Base-by-base conservation (phyloP, 495 filamentous ascomycete genomes). In the Pyrenopolyporus hunteri region DNA sequence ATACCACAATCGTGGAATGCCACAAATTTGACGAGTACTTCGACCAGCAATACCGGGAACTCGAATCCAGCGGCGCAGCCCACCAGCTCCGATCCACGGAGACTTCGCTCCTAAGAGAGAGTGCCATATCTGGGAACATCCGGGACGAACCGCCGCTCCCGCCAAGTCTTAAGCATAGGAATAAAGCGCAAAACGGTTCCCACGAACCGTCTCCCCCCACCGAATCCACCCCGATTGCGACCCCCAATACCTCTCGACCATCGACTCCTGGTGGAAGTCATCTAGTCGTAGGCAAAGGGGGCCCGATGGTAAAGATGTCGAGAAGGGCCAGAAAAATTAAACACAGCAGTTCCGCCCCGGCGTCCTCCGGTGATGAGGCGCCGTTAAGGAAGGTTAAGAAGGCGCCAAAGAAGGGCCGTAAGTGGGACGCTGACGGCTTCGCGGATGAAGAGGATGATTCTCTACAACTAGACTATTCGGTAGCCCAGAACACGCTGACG, bases 1-100 rank as follows among this genome's bases (percentile, higher is more conserved):
- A 95, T 67, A 88, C 86, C 3, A 90, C 88, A 35, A 78, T 89
- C 25, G 80, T 91, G 46, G 82, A 93, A 63, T 87, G 83, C 69
- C 84, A 88, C 63, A 81, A 80, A 13, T 98, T 98, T 73, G 92
- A 94, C 70, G 83, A 87, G 55, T 97, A 97, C 74, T 98, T 98
- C 71, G 90, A 97, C 63, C 91, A 93, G 61, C 91, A 97, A 73
- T 81, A 97, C 28, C 82, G 82, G 56, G 91, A 96, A 70, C 83
- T 98, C 3, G 94, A 98, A 72, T 67, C 73, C 43, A 70, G 66
- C 39, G 66, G 67, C n/a, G n/a, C n/a, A n/a, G 39, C 50, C 49
- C 4, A 33, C 48, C 32, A 77, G 74, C 51, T 59, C 69, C 8
- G 35, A 70, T 8, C 72, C 11, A 69, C 75, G 6, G 61, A 66